Conservation (phyloP, 2,329 filamentous ascomycete species). For the Colletotrichum simmondsii region DNA sequence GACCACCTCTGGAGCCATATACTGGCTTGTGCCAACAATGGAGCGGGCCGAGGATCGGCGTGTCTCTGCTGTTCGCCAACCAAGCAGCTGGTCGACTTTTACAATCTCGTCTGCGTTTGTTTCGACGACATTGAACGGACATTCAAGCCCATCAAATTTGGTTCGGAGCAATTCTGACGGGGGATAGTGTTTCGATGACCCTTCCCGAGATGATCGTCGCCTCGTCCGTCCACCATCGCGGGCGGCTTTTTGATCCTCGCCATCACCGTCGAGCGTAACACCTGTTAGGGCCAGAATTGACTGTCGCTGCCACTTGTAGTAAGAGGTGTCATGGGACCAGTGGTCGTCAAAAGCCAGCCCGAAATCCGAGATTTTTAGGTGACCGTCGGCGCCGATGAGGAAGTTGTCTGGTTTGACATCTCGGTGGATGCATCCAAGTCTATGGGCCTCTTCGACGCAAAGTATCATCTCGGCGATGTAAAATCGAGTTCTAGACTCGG, state of each 20-base stretch:
- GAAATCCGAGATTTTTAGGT: constrained; percentile 96
- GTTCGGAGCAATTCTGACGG: constrained; percentile 39
- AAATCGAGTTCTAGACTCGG: constrained; percentile 82
- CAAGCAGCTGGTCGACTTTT: constrained; percentile 63
- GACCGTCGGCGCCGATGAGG: constrained; percentile 85
- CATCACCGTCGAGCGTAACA: constrained; percentile 79
- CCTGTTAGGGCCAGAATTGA: constrained; percentile 81
- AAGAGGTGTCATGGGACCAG: constrained; percentile 90
- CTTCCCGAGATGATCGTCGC: constrained; percentile 12
- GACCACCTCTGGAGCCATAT: constrained; percentile 97
- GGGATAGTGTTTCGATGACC: constrained; percentile 32
- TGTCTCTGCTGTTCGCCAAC: constrained; percentile 76
- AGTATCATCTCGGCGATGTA: constrained; percentile 97
- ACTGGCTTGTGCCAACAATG: constrained; percentile 94
- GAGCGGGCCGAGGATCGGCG: constrained; percentile 82
- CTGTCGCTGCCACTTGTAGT: constrained; percentile 87
- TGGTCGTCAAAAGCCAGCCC: constrained; percentile 95
- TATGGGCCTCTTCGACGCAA: constrained; percentile 92
- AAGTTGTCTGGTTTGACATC: constrained; percentile 99
- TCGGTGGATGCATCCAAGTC: constrained; percentile 89
- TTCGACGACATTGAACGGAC: constrained; percentile 40
- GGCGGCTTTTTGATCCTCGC: constrained; percentile 63
- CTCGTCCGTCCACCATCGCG: not conserved
- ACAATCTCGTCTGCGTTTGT: constrained; percentile 35
- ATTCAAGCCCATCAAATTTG: constrained; percentile 33